Conservation (phyloP, 495 filamentous ascomycete genomes). For the Trichoderma asperelloides region DNA sequence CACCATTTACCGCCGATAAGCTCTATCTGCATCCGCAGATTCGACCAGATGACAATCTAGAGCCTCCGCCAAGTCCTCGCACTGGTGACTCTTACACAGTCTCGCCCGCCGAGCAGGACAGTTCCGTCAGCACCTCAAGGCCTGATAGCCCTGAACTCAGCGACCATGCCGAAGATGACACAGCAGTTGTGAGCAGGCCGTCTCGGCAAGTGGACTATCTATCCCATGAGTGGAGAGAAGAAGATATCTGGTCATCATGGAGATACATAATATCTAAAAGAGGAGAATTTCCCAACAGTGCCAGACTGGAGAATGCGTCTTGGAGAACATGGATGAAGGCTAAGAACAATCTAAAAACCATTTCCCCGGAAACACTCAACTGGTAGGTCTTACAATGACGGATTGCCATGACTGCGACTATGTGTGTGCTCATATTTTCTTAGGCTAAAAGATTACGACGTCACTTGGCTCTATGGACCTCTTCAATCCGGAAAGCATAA, state of each 20-base stretch:
- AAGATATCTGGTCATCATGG: conserved; percentile 98
- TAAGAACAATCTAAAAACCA: conserved; percentile 74
- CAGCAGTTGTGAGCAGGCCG: conserved; percentile 64
- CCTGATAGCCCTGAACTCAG: conserved; percentile 34
- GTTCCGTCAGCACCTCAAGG: conserved; percentile 35
- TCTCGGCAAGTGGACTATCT: conserved; percentile 94
- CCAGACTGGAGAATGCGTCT: conserved; percentile 87
- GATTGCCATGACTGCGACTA: neutral
- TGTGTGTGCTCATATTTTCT: conserved; percentile 12
- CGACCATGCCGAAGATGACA: conserved; percentile 71
- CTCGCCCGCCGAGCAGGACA: conserved; percentile 36
- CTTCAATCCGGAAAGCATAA: conserved; percentile 57
- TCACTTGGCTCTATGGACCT: conserved; percentile 96
- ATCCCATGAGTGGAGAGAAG: conserved; percentile 89
- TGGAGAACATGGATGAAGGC: conserved; percentile 97
- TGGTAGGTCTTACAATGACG: conserved; percentile 49
- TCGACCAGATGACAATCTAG: conserved; percentile 30
- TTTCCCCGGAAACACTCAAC: conserved; percentile 81
- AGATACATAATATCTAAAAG: conserved; percentile 75
- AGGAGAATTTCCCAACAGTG: conserved; percentile 68
- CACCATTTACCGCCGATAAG: conserved; percentile 45
- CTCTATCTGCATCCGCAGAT: conserved; percentile 30
- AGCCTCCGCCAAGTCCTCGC: conserved; percentile 38
- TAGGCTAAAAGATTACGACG: conserved; percentile 95
- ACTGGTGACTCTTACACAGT: conserved; percentile 34